Base-by-base conservation (phyloP, 2,329 filamentous ascomycete species). In the Blumeria hordei region DNA sequence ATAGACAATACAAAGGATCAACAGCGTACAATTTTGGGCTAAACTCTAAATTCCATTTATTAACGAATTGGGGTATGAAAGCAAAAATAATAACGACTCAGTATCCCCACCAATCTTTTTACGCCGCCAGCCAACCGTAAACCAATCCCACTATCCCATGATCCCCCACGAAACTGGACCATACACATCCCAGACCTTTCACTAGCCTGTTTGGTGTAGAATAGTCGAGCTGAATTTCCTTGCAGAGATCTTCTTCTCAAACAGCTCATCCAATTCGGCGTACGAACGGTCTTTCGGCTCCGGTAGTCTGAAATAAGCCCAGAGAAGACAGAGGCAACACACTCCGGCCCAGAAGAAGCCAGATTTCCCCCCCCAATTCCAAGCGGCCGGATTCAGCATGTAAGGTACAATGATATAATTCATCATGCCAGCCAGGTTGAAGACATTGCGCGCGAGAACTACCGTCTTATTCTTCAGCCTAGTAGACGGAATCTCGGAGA, bases 381-480 rank as follows among this genome's bases (percentile, higher is more conserved):
- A 64, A 1, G 69, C 70, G 3, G 55, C 60, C 11, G 60, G 55
- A 73, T 69, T 64, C 74, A 73, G 63, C 58, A 72, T 71, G 10
- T 58, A 57, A 83, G 67, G 58, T 16, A 61, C 59, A 2, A 57
- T 58, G 14, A 62, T 56, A 0, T 58, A 60, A 56, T 59, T 58
- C 1, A 61, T 52, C 10, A 61, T 56, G 49, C 56, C 54, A 10
- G 53, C 57, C 36, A 62, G 55, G 51, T 71, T 69, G 61, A 69
- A 71, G 7, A 63, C 59, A 47, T 66, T 67, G 9, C 69, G 62
- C 1, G 68, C 66, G 18, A 72, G 74, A 0, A 90, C 87, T 32
- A 94, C 83, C 0, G 88, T 94, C 72, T 94, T 94, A 70, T 90
- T 87, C 64, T 87, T 83, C 39, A 94, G 74, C 35, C 70, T 66